Conservation (phyloP, 176 grass and related monocot species). For the Alloteropsis semialata region DNA sequence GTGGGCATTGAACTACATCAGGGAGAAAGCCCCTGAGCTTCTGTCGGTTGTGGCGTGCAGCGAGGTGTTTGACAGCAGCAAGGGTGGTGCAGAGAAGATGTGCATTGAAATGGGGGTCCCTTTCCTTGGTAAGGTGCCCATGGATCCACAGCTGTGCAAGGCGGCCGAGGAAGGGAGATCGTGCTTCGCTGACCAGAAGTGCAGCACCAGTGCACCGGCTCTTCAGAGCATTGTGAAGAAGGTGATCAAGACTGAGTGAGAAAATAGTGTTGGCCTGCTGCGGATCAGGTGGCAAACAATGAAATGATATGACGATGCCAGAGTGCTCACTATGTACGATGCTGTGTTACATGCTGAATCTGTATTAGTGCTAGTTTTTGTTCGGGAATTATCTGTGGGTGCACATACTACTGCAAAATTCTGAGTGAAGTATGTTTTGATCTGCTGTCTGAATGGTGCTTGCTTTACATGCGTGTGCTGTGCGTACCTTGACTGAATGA, state of each 20-base stretch:
- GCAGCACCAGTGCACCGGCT: conserved; percentile 66
- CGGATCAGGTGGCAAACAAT: neutral
- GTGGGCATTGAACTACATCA: conserved; percentile 57
- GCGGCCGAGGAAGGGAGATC: conserved; percentile 96
- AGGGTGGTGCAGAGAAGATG: conserved; percentile 78
- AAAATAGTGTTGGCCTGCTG: neutral
- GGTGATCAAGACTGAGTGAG: conserved; percentile 39
- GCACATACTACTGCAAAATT: neutral
- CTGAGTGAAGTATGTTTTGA: neutral
- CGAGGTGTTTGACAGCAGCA: conserved; percentile 86
- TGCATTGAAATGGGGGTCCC: conserved; percentile 76
- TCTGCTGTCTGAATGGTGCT: neutral
- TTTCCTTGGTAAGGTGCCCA: conserved; percentile 89
- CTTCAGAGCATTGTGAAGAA: conserved; percentile 76
- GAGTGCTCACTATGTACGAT: neutral
- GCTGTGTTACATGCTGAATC: neutral
- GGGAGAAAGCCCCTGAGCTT: conserved; percentile 71
- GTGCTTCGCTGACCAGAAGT: conserved; percentile 80
- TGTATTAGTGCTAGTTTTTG: neutral
- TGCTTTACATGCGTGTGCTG: neutral
- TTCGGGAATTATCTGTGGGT: neutral
- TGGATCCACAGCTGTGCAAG: conserved; percentile 86
- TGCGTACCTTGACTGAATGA: neutral
- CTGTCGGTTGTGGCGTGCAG: conserved; percentile 55
- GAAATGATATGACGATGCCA: neutral